Base-by-base conservation (phyloP, 164 flowering plant species). In the Brasenia schreberi region DNA sequence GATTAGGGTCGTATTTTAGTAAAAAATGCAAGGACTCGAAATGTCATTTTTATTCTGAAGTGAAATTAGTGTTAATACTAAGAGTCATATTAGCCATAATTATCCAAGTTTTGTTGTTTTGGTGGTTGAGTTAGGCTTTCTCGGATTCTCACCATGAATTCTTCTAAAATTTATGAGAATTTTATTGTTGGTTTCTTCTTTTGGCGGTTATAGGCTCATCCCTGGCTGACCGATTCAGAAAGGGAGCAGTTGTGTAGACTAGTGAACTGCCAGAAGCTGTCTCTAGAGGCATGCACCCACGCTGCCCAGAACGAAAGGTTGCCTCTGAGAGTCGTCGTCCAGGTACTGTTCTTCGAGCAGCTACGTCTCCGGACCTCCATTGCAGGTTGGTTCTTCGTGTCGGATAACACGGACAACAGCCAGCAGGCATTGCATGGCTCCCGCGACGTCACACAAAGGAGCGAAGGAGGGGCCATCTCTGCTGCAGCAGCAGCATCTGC, bases 271-370 rank as follows among this genome's bases (percentile, higher is more conserved):
- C 92, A 87, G 78, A 85, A 87, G 73, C 83, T 87, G 18, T 85
- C 92, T 18, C 63, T 87, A 59, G 92, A 87, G 66, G 92, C 87
- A 39, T 80, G 86, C 82, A 85, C 86, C 4, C 92, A 87, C 59
- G 92, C 89, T 11, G 86, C 92, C 11, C 89, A 85, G 69, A 87
- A 87, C 59, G 92, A 84, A 75, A 74, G 92, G 75, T 78, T 87
- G 18, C 92, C 92, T 6, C 83, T 87, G 5, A 70, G 89, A 66
- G 88, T 85, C 23, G 81, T 87, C 0, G 87, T 87, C 33, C 92
- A 87, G 74, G 84, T 87, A 49, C 81, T 87, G 4, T 87, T 85
- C 81, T 87, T 85, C 18, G 90, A 85, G 70, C 93, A 87, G 72
- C 83, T 87, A 33, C 76, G 84, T 18, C 84, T 85, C 7, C 80